phyloP scores from a whole-genome alignment of 78 protist species.

The Dictyostelium intermedium region DNA sequence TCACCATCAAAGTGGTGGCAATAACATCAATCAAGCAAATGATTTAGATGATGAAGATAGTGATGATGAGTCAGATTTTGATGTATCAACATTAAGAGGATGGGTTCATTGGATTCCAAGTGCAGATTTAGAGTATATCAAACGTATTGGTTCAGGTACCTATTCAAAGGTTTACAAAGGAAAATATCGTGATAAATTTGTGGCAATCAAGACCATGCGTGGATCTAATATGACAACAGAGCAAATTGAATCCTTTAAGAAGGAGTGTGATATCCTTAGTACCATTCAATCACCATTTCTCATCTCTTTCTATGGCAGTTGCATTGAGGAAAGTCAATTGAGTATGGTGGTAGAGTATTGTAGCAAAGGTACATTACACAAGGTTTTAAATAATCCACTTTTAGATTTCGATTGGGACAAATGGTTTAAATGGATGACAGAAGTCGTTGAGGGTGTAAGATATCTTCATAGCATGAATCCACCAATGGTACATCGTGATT shows the following conservation, averaged over 20 bases:
- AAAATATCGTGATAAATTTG: constrained; percentile 54
- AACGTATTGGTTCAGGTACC: constrained; percentile 80
- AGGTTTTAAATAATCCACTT: constrained; percentile 23
- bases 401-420: constrained; percentile 74
- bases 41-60: neutral
- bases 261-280: constrained; percentile 61
- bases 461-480: constrained; percentile 77
- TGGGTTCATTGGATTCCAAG: constrained; percentile 73
- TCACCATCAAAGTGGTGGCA: neutral
- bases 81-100: constrained; percentile 11
- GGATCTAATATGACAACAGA: constrained; percentile 70
- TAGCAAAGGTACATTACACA: constrained; percentile 74
- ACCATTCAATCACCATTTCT: constrained; percentile 64
- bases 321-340: constrained; percentile 56
- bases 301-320: constrained; percentile 66
- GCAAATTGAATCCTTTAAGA: constrained; percentile 45
- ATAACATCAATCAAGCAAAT: too few species aligned
- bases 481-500: constrained; percentile 81
- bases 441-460: constrained; percentile 68
- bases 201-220: constrained; percentile 79
- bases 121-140: constrained; percentile 77
- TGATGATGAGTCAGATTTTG: constrained; percentile 45
- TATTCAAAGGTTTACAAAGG: constrained; percentile 81
- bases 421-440: constrained; percentile 73
- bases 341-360: constrained; percentile 84